Evolutionary conservation across 345 rosid genomes (phyloP), one percentile per base, ranked within the genome.

Genomic region (Physaria fendleri): DNA sequence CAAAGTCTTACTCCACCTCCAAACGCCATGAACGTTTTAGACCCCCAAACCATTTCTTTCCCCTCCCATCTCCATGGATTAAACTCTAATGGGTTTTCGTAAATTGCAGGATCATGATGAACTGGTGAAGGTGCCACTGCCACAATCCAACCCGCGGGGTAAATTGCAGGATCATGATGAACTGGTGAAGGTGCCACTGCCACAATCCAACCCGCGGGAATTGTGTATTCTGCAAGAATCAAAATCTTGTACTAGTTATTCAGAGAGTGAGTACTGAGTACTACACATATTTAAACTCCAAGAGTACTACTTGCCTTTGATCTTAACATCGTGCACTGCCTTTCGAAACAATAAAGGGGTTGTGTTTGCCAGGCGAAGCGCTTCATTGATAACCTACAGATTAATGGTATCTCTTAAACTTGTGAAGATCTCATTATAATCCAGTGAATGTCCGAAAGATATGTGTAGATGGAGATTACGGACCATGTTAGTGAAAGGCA

Each of bases 1-100:
- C 81, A 74, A 1, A 40, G 77, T 48, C 88, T 74, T 74, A n/a
- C 64, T 9, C 83, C 85, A 5, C 74, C 72, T 8, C 83, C 85
- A 23, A 78, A 82, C 11, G 71, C 76, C 78, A 76, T 74, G 37
- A 74, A 82, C 2, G 66, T 67, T 34, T 73, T 80, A 2, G 75
- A 71, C 4, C 66, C 73, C 3, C 48, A 40, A 9, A 45, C 5
- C 62, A 56, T 20, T 54, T 69, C 79, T 55, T 54, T 55, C 8
- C 73, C 75, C 76, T 71, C 42, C 76, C 80, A 79, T 56, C 84
- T 64, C 74, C 78, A 76, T 5, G 83, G 85, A 58, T 81, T 81
- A 40, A 78, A 78, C 20, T 48, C 29, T 6, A 65, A 69, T 0
- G 78, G 79, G 17, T 78, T 68, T 5, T 62, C 71, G 8, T 71